Evolutionary conservation across 208 protist species (phyloP).

Genomic region (Crithidia thermophila): DNA sequence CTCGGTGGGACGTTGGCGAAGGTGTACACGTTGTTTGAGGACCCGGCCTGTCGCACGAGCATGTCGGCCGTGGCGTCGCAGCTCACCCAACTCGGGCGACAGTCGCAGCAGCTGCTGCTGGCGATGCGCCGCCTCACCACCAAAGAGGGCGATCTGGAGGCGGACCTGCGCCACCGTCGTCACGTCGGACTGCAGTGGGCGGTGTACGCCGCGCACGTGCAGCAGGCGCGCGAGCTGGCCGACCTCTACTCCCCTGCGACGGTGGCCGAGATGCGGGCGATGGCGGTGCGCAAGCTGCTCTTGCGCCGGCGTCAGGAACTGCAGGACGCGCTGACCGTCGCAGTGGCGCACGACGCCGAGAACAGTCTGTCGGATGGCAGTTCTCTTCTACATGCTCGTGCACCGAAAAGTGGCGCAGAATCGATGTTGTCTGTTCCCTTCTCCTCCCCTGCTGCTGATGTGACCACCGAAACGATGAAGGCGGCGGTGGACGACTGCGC

Average conservation of each 20-base stretch:
- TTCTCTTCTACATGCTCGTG: too few species aligned
- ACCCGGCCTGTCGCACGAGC: slow-evolving; percentile 9
- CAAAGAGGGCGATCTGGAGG: slow-evolving; percentile 10
- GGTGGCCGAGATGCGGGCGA: slow-evolving; percentile 25
- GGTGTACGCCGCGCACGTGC: slow-evolving; percentile 27
- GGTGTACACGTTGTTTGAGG: slow-evolving; percentile 30
- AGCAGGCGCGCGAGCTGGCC: slow-evolving; percentile 23
- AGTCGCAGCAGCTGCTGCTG: slow-evolving; percentile 11
- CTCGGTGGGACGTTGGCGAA: slow-evolving; percentile 30
- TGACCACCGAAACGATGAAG: slow-evolving; percentile 20
- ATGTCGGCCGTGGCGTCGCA: slow-evolving; percentile 25
- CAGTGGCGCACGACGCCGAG: slow-evolving; percentile 16
- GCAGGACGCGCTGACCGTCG: slow-evolving; percentile 21
- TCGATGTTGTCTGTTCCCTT: background rate
- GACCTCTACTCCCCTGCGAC: slow-evolving; percentile 31
- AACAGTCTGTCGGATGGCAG: background rate
- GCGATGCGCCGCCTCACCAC: slow-evolving; percentile 14
- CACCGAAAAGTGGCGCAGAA: too few species aligned
- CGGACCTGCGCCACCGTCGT: slow-evolving; percentile 13
- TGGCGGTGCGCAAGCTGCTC: slow-evolving; percentile 30
- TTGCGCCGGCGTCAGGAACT: slow-evolving; percentile 31
- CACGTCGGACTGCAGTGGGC: slow-evolving; percentile 23
- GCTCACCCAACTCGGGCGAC: slow-evolving; percentile 25
- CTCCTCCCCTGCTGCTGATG: slow-evolving; percentile 8
- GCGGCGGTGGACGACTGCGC: slow-evolving; percentile 16